These are phyloP conservation scores for Ophiorrhiza pumila DNA, from an alignment of 257 asterid genomes.

Conservation along the genomic window DNA sequence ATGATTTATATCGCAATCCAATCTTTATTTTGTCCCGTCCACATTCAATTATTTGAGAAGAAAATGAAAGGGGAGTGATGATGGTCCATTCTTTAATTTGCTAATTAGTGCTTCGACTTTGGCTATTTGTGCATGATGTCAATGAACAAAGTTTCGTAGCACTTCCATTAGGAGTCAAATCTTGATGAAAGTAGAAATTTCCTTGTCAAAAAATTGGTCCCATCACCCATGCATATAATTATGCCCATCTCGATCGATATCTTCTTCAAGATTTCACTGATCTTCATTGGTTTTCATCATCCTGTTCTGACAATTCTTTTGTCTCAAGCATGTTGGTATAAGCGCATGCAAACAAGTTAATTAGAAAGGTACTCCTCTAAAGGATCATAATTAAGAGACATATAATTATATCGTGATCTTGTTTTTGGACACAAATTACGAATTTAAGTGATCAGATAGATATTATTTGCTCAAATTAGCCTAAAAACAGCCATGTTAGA, in stretches of 20 bases:
- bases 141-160: background rate
- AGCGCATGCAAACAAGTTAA: background rate
- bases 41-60: too few species aligned
- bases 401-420: too few species aligned
- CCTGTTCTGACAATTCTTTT: background rate
- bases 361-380: background rate
- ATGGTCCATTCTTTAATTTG: background rate
- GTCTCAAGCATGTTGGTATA: background rate
- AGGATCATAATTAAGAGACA: too few species aligned
- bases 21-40: conserved; percentile 12
- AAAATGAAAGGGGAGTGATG: background rate
- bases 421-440: too few species aligned
- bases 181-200: background rate
- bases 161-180: background rate
- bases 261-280: background rate
- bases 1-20: background rate
- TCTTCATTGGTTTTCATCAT: background rate
- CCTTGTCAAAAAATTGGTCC: background rate
- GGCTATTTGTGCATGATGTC: background rate
- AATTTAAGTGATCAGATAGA: too few species aligned
- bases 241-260: background rate
- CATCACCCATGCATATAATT: too few species aligned
- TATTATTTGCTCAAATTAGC: too few species aligned
- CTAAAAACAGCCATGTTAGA: too few species aligned
- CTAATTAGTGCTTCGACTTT: conserved; percentile 1